A percentile compares a stretch with the other conserved stretches of the same genome.
Conservation (phyloP, 1,284 basidiomycete genomes). For the Veloboletus limbatus region DNA sequence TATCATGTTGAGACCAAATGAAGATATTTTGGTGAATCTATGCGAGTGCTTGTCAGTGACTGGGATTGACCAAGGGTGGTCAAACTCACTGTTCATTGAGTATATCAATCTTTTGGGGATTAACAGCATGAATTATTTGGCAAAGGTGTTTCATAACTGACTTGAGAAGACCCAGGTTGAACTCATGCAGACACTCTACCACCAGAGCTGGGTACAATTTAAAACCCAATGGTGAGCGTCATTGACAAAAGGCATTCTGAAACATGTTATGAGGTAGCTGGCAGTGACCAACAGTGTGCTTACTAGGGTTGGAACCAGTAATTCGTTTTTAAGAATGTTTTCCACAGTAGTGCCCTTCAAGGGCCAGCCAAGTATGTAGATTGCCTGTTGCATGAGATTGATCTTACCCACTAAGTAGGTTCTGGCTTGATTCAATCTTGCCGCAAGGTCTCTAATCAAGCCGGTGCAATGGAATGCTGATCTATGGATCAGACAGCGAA, state of each 20-base stretch:
- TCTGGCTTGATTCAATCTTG: not conserved
- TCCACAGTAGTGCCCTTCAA: not conserved
- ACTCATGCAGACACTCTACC: constrained; percentile 4
- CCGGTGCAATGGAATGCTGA: not conserved
- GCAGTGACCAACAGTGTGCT: not conserved
- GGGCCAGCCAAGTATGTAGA: not conserved
- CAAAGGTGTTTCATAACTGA: not conserved
- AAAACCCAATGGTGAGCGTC: not conserved
- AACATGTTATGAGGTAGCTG: not conserved
- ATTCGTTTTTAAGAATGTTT: not conserved
- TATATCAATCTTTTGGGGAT: not conserved
- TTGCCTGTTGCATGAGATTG: not conserved
- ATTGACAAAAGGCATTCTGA: not conserved
- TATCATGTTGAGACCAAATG: not conserved
- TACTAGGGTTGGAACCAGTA: not conserved
- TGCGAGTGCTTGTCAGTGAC: too few relatives aligned
- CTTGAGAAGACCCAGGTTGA: not conserved
- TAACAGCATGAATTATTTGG: not conserved
- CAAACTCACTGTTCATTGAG: not conserved
- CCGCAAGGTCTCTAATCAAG: not conserved
- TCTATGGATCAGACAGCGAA: not conserved
- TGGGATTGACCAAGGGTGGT: too few relatives aligned
- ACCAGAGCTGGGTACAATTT: not conserved
- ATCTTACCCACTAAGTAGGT: not conserved
- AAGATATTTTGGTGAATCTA: not conserved